Conservation (phyloP, 805 yeast species). For the Hanseniaspora pseudoguilliermondii region DNA sequence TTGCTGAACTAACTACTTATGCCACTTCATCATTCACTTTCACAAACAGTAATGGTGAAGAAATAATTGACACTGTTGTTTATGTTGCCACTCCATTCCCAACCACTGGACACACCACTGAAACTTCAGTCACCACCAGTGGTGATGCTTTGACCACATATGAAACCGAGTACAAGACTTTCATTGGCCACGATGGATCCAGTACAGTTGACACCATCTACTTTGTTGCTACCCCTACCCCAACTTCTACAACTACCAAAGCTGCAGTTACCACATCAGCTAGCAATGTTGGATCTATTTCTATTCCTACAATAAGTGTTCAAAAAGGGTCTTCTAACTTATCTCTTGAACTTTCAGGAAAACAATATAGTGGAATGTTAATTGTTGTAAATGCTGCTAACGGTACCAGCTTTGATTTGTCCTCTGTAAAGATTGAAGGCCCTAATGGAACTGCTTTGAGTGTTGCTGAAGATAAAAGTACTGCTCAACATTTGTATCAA, state of each 20-base stretch:
- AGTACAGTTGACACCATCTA: conserved; percentile 14
- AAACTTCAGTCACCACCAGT: conserved; percentile 12
- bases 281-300: neutral
- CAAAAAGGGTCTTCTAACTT: neutral
- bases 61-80: neutral
- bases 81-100: conserved; percentile 16
- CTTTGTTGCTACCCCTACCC: conserved; percentile 14
- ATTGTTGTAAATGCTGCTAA: neutral
- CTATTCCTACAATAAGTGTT: neutral
- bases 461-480: neutral
- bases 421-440: neutral
- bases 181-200: conserved; percentile 13
- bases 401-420: neutral
- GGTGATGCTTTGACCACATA: neutral
- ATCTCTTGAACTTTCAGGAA: neutral
- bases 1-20: conserved; percentile 1
- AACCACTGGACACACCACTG: conserved; percentile 13
- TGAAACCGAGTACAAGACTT: conserved; percentile 11
- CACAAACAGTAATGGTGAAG: neutral
- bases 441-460: neutral
- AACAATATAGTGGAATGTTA: neutral
- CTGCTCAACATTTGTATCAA: neutral
- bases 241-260: conserved; percentile 6
- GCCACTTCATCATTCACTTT: neutral
- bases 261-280: neutral